These are phyloP conservation scores for Gymnopus androsaceus DNA, from an alignment of 1,284 basidiomycete species.

Conservation along the genomic window DNA sequence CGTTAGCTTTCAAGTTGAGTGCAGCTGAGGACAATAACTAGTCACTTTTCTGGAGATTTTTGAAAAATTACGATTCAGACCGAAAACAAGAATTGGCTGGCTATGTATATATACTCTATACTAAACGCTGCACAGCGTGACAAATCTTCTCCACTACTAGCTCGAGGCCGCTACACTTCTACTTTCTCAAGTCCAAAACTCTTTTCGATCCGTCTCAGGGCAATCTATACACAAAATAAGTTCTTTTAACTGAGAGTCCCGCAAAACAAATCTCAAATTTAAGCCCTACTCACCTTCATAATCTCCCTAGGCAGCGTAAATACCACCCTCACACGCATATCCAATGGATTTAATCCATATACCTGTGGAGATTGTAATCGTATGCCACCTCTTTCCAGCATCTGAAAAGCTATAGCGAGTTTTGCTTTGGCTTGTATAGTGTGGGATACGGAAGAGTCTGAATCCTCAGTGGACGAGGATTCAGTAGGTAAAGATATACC, in stretches of 20 bases:
- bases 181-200: slow-evolving; percentile 5
- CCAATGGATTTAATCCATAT: slow-evolving; percentile 2
- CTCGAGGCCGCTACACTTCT: not conserved
- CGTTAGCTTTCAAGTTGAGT: no score
- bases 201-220: slow-evolving; percentile 10
- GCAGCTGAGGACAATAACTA: no score
- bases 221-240: not conserved
- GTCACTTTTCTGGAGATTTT: no score
- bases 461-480: not conserved
- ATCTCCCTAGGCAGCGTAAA: slow-evolving; percentile 10
- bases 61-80: no score
- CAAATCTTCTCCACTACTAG: no score
- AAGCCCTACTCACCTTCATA: slow-evolving; percentile 11
- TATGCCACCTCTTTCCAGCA: slow-evolving; percentile 1
- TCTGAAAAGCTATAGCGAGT: not conserved
- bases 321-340: slow-evolving; percentile 12
- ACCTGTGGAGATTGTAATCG: not conserved
- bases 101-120: no score
- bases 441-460: not conserved
- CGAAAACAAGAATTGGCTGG: no score
- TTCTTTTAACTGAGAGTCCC: not conserved
- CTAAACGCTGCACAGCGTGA: no score
- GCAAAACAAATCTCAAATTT: no score
- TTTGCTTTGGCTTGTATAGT: slow-evolving; percentile 7
- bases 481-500: no score